Evolutionary conservation across 495 filamentous ascomycete species (phyloP).

Genomic region (Polyplosphaeria fusca): DNA sequence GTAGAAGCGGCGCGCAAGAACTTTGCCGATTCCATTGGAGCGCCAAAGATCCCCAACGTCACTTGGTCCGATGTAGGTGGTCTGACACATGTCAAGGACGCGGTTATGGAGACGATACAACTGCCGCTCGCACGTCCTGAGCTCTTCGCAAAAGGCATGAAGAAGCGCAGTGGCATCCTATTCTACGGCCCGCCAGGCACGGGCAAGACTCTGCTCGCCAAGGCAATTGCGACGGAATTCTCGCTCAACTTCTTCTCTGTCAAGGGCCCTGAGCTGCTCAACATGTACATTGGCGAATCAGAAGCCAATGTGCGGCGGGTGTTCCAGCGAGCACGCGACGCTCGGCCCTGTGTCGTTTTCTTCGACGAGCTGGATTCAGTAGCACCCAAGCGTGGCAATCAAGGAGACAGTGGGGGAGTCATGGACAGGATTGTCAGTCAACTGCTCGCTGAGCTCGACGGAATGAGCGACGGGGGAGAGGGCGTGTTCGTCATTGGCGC

Average conservation of each 20-base stretch:
- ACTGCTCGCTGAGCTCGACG: conserved; percentile 90
- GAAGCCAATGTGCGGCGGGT: conserved; percentile 96
- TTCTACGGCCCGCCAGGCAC: conserved; percentile 98
- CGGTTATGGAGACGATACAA: conserved; percentile 94
- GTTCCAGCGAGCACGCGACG: conserved; percentile 91
- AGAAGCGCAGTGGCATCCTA: conserved; percentile 94
- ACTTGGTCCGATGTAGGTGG: conserved; percentile 96
- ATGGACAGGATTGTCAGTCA: conserved; percentile 99
- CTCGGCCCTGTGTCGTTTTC: conserved; percentile 96
- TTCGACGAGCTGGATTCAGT: conserved; percentile 98
- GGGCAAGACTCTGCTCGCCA: conserved; percentile 93
- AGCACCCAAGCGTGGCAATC: conserved; percentile 94
- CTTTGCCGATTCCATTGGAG: conserved; percentile 94
- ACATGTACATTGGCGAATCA: conserved; percentile 99
- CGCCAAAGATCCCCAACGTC: conserved; percentile 97
- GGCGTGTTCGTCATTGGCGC: conserved; percentile 98
- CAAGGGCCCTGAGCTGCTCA: conserved; percentile 94
- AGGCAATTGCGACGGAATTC: conserved; percentile 97
- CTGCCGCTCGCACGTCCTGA: conserved; percentile 89
- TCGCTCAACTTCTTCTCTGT: conserved; percentile 98
- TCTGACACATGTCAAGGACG: conserved; percentile 87
- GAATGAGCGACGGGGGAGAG: conserved; percentile 91
- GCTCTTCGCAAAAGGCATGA: conserved; percentile 96
- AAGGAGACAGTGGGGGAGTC: conserved; percentile 95
- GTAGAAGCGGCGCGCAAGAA: conserved; percentile 95